phyloP scores from a whole-genome alignment of 495 filamentous ascomycete species.

The Trichoderma virens region DNA sequence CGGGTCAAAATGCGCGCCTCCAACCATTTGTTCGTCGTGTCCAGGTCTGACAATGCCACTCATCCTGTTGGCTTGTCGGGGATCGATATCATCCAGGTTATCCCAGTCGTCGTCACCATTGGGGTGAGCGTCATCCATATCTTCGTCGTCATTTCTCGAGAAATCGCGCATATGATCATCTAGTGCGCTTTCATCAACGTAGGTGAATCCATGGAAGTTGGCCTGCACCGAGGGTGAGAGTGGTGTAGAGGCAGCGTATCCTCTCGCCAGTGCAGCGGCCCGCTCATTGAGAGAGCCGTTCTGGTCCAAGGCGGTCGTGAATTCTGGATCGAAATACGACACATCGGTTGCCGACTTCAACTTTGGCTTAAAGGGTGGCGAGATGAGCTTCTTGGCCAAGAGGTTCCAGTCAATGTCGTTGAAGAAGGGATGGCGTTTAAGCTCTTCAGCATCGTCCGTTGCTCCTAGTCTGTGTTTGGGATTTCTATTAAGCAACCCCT shows the following conservation, averaged over 20 bases:
- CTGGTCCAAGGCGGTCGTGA: constrained; percentile 84
- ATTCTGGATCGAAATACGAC: constrained; percentile 97
- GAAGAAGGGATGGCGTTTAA: constrained; percentile 94
- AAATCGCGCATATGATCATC: constrained; percentile 74
- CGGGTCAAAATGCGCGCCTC: constrained; percentile 62
- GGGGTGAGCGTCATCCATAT: constrained; percentile 42
- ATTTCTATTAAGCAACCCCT: constrained; percentile 93
- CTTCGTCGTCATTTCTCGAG: constrained; percentile 51
- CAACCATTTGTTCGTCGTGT: constrained; percentile 65
- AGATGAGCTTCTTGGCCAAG: constrained; percentile 78
- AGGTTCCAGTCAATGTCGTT: constrained; percentile 86
- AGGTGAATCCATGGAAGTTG: constrained; percentile 97
- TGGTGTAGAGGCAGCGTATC: constrained; percentile 75
- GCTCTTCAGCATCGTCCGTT: constrained; percentile 83
- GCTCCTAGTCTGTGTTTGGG: constrained; percentile 92
- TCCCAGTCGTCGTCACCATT: constrained; percentile 44
- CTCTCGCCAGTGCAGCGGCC: constrained; percentile 70
- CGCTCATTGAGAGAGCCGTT: constrained; percentile 83
- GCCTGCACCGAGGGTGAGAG: constrained; percentile 92
- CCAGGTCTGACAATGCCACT: constrained; percentile 61
- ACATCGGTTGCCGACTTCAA: constrained; percentile 91
- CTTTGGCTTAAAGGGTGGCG: constrained; percentile 97
- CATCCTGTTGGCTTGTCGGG: constrained; percentile 53
- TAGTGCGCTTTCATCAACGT: constrained; percentile 93
- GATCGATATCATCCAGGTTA: constrained; percentile 35